A percentile compares a stretch with the other conserved stretches of the same genome.
phyloP scores from a whole-genome alignment of 1,139 yeast species.

The Suhomyces ambrosiae region DNA sequence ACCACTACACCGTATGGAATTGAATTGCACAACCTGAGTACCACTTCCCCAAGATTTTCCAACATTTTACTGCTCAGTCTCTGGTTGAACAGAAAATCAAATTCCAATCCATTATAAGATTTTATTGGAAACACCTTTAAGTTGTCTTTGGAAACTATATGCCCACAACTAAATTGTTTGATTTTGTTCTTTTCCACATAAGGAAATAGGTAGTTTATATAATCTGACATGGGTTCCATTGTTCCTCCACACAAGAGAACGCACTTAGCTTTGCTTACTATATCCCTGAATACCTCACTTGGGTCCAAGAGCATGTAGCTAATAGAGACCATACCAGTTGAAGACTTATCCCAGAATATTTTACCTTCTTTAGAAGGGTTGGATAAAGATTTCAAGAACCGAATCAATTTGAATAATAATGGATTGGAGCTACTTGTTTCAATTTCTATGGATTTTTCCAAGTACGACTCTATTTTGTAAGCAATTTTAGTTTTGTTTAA shows the following conservation, averaged over 20 bases:
- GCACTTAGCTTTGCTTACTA: slow-evolving; percentile 68
- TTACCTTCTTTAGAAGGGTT: slow-evolving; percentile 84
- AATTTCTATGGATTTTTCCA: slow-evolving; percentile 35
- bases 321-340: slow-evolving; percentile 34
- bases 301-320: slow-evolving; percentile 84
- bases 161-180: slow-evolving; percentile 73
- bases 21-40: slow-evolving; percentile 42
- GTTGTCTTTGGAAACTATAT: slow-evolving; percentile 74
- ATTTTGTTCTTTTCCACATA: slow-evolving; percentile 43
- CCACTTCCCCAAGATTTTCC: slow-evolving; percentile 51
- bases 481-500: slow-evolving; percentile 74
- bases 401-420: slow-evolving; percentile 62
- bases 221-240: slow-evolving; percentile 87
- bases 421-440: slow-evolving; percentile 46
- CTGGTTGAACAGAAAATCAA: slow-evolving; percentile 72
- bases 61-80: slow-evolving; percentile 54
- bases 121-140: slow-evolving; percentile 60
- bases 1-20: slow-evolving; percentile 79
- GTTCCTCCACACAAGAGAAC: slow-evolving; percentile 93
- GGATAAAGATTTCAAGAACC: slow-evolving; percentile 65
- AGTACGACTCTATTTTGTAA: slow-evolving; percentile 76
- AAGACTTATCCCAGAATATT: slow-evolving; percentile 61
- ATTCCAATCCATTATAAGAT: slow-evolving; percentile 24
- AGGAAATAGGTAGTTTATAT: slow-evolving; percentile 67
- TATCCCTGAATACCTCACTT: slow-evolving; percentile 64